Evolutionary conservation across 1,139 yeast genomes (phyloP).

Genomic region (Yamadazyma jaroonii): DNA sequence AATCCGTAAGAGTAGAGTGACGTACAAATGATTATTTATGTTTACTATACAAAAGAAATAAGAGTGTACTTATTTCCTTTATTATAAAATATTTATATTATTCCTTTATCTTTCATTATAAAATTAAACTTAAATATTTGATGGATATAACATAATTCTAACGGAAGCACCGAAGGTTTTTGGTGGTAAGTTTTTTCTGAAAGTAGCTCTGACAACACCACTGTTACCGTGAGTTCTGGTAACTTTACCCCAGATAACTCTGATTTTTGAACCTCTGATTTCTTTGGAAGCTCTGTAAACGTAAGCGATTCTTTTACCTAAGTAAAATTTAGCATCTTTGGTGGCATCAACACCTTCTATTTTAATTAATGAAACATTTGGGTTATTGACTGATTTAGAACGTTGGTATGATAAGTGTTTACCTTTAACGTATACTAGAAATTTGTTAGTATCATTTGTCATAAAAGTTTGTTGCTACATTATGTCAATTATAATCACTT

Average conservation of each 20-base stretch:
- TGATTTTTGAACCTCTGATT: constrained; percentile 97
- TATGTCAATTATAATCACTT: neutral
- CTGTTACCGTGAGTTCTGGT: constrained; percentile 99
- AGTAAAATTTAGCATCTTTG: constrained; percentile 97
- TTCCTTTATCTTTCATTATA: constrained; percentile 3
- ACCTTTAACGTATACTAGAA: constrained; percentile 97
- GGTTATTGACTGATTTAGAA: constrained; percentile 98
- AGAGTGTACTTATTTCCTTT: constrained; percentile 5
- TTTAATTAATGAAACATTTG: constrained; percentile 94
- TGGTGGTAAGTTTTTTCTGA: constrained; percentile 99
- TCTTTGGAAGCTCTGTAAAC: constrained; percentile 99
- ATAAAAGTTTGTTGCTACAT: neutral
- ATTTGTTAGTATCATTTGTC: constrained; percentile 39
- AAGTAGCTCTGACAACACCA: constrained; percentile 98
- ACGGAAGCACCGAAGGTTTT: constrained; percentile 99
- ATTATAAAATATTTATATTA: constrained; percentile 8
- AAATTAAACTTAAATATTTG: constrained; percentile 77
- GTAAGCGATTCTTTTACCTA: constrained; percentile 99
- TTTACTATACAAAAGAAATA: constrained; percentile 9
- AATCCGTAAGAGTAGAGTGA: too few species aligned
- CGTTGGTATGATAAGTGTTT: constrained; percentile 99
- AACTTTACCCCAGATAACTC: constrained; percentile 99
- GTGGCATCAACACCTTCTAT: constrained; percentile 92
- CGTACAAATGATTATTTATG: constrained; percentile 7
- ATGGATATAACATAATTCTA: constrained; percentile 99